Conservation (phyloP, 768 basidiomycete genomes). For the Dacryopinax spathularia region DNA sequence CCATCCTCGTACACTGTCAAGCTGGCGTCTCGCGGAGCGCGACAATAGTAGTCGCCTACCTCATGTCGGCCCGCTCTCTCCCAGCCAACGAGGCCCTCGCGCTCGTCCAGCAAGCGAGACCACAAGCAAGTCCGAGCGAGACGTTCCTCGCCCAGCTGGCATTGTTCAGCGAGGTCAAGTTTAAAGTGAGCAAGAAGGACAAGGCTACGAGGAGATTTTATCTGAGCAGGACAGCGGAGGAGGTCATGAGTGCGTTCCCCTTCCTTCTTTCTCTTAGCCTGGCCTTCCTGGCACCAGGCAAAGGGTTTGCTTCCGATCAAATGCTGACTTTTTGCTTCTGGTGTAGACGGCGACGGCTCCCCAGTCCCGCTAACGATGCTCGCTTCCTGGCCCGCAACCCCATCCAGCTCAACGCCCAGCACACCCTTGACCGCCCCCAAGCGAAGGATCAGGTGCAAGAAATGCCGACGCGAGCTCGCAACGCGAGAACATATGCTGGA, state of each 20-base stretch:
- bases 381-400: slow-evolving; percentile 54
- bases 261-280: slow-evolving; percentile 5
- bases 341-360: slow-evolving; percentile 58
- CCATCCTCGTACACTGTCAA: slow-evolving; percentile 80
- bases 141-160: slow-evolving; percentile 71
- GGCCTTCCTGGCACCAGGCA: not conserved
- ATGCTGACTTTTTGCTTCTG: not conserved
- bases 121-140: slow-evolving; percentile 61
- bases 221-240: slow-evolving; percentile 55
- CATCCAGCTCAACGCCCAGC: slow-evolving; percentile 43
- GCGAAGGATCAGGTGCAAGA: slow-evolving; percentile 74
- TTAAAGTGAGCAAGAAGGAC: slow-evolving; percentile 48
- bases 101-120: slow-evolving; percentile 50
- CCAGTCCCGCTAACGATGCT: slow-evolving; percentile 56
- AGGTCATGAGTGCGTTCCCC: slow-evolving; percentile 57
- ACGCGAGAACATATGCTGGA: slow-evolving; percentile 88
- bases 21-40: slow-evolving; percentile 74
- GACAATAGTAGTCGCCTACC: slow-evolving; percentile 73
- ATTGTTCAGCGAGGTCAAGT: slow-evolving; percentile 59
- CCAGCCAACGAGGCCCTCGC: slow-evolving; percentile 51
- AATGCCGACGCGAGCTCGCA: slow-evolving; percentile 83
- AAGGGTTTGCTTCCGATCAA: not conserved
- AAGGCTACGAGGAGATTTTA: slow-evolving; percentile 70
- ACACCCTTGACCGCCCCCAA: slow-evolving; percentile 38
- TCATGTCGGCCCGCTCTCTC: slow-evolving; percentile 58